Conservation (phyloP, 805 yeast genomes). For the Kodamaea laetipori region DNA sequence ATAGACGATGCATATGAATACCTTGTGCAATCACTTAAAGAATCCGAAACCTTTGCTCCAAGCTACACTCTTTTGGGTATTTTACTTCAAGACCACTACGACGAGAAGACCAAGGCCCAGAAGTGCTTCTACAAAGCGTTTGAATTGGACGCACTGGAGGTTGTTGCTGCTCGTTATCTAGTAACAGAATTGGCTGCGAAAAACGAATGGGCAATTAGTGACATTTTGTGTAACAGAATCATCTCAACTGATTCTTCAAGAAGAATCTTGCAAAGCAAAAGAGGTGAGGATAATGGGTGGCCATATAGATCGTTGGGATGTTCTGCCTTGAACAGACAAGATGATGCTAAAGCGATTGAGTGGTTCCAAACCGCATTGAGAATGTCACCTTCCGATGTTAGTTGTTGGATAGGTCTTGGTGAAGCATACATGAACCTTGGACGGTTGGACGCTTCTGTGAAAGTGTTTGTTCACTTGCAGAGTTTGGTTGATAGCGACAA, state of each 20-base stretch:
- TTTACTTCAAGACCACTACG: slow-evolving; percentile 59
- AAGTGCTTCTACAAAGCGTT: slow-evolving; percentile 89
- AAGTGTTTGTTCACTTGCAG: slow-evolving; percentile 70
- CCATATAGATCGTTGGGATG: slow-evolving; percentile 88
- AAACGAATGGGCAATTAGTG: slow-evolving; percentile 84
- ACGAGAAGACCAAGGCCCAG: slow-evolving; percentile 68
- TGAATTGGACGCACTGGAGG: slow-evolving; percentile 78
- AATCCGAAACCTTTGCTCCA: slow-evolving; percentile 67
- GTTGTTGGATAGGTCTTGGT: slow-evolving; percentile 96
- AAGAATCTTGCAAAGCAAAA: slow-evolving; percentile 39
- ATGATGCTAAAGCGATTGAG: slow-evolving; percentile 78
- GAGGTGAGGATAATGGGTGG: slow-evolving; percentile 60
- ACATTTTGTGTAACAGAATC: slow-evolving; percentile 66
- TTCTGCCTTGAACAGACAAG: slow-evolving; percentile 66
- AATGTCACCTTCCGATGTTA: slow-evolving; percentile 61
- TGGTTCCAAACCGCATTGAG: slow-evolving; percentile 87
- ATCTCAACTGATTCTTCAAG: slow-evolving; percentile 64
- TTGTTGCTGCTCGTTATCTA: slow-evolving; percentile 70
- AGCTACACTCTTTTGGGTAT: slow-evolving; percentile 81
- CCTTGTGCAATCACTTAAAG: slow-evolving; percentile 63
- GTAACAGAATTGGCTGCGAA: slow-evolving; percentile 67
- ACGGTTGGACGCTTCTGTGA: slow-evolving; percentile 79
- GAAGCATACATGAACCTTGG: slow-evolving; percentile 90
- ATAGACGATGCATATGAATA: slow-evolving; percentile 54
- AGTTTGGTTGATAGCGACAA: slow-evolving; percentile 46